Base-by-base conservation (phyloP, 2,329 filamentous ascomycete genomes). In the Leptodontidium sp. region DNA sequence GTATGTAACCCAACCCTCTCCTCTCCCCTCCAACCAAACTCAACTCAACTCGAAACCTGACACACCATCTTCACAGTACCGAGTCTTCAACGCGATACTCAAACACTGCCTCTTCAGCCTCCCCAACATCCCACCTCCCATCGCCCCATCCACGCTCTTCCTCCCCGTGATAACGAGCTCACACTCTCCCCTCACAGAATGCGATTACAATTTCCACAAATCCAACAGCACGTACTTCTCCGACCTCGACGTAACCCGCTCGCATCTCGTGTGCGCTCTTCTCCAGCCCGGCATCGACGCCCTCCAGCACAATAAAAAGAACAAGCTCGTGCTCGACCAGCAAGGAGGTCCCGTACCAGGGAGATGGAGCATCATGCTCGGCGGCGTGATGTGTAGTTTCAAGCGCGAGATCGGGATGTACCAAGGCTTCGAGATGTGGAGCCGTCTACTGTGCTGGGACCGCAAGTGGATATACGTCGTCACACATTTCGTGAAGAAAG, bases 401-500 rank as follows among this genome's bases (percentile, higher is more conserved):
- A 89, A 90, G 79, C 83, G 85, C 61, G 92, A 95, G 82, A 91
- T 95, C 71, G 86, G 86, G 66, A 87, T 90, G 0, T 91, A 89
- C 75, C 84, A 89, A 77, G 79, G 81, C 15, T 95, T 91, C 79
- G 91, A 94, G 82, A 88, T 94, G 80, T 92, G 91, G 86, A 89
- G 85, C 40, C 85, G 90, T 52, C 78, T 95, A 15, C 83, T 94
- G 24, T 82, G 84, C 70, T 95, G 92, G 92, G 92, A 95, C 80
- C 85, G 89, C 74, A 95, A 95, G 81, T 95, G 92, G 92, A 76
- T 94, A 68, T 94, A 93, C 78, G 85, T 94, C 49, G 82, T 93
- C 43, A 92, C 89, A 26, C 91, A 92, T 77, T 94, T 92, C 73
- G 85, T 94, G 7, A 87, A 87, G 78, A 84, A 84, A 75, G 88